Evolutionary conservation across 495 filamentous ascomycete species (phyloP).

Genomic region (Pyronema domesticum): DNA sequence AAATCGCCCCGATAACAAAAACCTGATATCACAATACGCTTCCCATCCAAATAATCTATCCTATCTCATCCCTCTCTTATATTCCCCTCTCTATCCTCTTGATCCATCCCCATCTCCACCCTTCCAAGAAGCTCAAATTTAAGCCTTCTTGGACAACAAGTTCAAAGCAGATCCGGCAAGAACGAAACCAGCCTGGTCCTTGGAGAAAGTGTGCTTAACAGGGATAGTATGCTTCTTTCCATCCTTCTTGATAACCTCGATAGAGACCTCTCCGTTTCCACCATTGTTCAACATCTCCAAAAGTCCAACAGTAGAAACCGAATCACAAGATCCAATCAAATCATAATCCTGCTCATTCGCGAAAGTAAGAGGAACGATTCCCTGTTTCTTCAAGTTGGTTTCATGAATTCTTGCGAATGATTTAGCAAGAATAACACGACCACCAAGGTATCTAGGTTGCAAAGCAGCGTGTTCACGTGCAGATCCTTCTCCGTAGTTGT

Average conservation of each 20-base stretch:
- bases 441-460: conserved; percentile 83
- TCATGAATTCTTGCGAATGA: conserved; percentile 94
- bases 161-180: conserved; percentile 90
- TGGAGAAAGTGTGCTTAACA: conserved; percentile 62
- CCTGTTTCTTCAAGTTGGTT: conserved; percentile 98
- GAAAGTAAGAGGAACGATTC: conserved; percentile 84
- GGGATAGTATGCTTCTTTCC: conserved; percentile 43
- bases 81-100: too few species aligned
- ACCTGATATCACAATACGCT: too few species aligned
- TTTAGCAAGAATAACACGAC: conserved; percentile 73
- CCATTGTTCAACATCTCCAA: conserved; percentile 62
- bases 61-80: too few species aligned
- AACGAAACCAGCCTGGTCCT: conserved; percentile 79
- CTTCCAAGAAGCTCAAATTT: neutral
- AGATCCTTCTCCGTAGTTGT: conserved; percentile 94
- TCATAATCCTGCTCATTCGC: conserved; percentile 77
- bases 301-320: conserved; percentile 62
- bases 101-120: too few species aligned
- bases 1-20: too few species aligned
- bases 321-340: conserved; percentile 58
- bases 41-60: too few species aligned
- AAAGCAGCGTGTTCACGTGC: conserved; percentile 94
- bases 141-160: conserved; percentile 45
- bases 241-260: conserved; percentile 43
- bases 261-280: conserved; percentile 57